These are phyloP conservation scores for Rhypophila decipiens DNA, from an alignment of 495 filamentous ascomycete genomes.

Conservation along the genomic window DNA sequence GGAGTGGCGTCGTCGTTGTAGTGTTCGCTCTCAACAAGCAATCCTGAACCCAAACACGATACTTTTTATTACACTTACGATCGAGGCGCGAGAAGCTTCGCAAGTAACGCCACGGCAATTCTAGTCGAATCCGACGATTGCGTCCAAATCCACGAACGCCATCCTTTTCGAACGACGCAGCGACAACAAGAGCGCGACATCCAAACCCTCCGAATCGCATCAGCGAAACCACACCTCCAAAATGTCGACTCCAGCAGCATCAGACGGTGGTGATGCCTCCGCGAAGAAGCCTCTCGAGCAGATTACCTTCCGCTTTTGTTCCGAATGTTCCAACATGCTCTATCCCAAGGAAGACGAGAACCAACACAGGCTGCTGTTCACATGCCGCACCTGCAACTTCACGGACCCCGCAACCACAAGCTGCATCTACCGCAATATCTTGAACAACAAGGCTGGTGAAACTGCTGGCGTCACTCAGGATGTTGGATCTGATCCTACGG, in stretches of 20 bases:
- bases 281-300: constrained; percentile 63
- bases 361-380: constrained; percentile 45
- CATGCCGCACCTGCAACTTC: constrained; percentile 86
- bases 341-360: constrained; percentile 87
- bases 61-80: too few relatives aligned
- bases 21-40: too few relatives aligned
- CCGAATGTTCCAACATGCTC: constrained; percentile 96
- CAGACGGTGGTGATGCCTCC: constrained; percentile 37
- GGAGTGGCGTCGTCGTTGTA: too few relatives aligned
- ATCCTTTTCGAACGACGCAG: not conserved
- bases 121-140: too few relatives aligned
- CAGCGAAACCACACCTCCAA: too few relatives aligned
- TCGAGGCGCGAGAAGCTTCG: too few relatives aligned
- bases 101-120: too few relatives aligned
- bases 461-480: constrained; percentile 97
- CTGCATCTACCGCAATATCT: constrained; percentile 87
- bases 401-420: constrained; percentile 75
- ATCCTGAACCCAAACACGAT: too few relatives aligned
- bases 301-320: constrained; percentile 93
- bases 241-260: constrained; percentile 56
- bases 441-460: constrained; percentile 83
- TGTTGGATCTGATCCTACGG: constrained; percentile 93
- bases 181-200: not conserved
- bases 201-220: not conserved
- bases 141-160: too few relatives aligned